Evolutionary conservation across 306 rosid genomes (phyloP).

Genomic region (Herpetospermum pedunculosum): DNA sequence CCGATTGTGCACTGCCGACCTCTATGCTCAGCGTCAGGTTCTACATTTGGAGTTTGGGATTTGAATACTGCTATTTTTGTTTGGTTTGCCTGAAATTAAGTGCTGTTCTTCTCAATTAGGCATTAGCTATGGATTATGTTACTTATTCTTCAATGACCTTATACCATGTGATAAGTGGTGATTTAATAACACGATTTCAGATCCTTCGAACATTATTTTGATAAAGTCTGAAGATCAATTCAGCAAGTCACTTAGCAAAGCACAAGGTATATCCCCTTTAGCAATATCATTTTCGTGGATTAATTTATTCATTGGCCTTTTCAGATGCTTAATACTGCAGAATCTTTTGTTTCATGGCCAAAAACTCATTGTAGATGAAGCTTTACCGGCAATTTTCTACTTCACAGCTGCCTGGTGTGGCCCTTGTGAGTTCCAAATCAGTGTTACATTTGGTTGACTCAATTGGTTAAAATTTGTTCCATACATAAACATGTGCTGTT

Average conservation of each 20-base stretch:
- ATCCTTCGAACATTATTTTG: conserved; percentile 34
- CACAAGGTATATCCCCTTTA: conserved; percentile 26
- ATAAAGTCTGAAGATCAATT: conserved; percentile 49
- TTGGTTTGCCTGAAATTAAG: background rate
- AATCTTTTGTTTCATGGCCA: conserved; percentile 8
- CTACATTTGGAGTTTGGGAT: background rate
- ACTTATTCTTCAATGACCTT: background rate
- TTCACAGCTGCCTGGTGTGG: conserved; percentile 92
- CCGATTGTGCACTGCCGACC: background rate
- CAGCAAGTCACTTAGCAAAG: conserved; percentile 29
- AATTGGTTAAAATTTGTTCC: background rate
- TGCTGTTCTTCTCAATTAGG: background rate
- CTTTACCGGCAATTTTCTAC: conserved; percentile 65
- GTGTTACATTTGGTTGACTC: background rate
- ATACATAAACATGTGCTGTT: background rate
- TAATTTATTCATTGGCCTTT: background rate
- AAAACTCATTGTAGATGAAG: conserved; percentile 29
- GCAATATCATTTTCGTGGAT: background rate
- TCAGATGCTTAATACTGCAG: background rate
- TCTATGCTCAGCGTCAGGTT: conserved; percentile 15
- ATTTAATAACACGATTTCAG: conserved; percentile 23
- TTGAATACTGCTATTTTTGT: background rate
- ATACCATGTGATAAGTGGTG: background rate
- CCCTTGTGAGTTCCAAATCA: conserved; percentile 56
- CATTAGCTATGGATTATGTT: background rate